Percentiles rank a stretch among this genome's conserved stretches.
Evolutionary conservation across 257 asterid genomes (phyloP).

Genomic region (Primulina huaijiensis): DNA sequence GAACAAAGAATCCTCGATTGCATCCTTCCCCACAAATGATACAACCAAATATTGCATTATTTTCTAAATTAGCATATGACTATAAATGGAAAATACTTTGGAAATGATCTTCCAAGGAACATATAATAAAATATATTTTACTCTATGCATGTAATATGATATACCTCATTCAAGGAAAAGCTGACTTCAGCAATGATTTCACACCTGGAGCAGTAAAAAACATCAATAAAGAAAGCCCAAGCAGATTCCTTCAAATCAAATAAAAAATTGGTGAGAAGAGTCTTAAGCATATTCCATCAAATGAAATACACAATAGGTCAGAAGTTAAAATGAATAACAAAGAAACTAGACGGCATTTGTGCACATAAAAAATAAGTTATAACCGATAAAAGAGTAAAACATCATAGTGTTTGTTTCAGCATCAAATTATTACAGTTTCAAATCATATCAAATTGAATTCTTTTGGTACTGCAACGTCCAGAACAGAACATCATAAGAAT

Average conservation of each 20-base stretch:
- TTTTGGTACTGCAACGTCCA: slow-evolving; percentile 82
- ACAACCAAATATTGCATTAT: neutral
- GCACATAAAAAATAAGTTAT: too few relatives aligned
- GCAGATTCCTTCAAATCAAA: too few relatives aligned
- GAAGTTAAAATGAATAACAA: too few relatives aligned
- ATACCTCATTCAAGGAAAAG: slow-evolving; percentile 59
- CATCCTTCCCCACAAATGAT: neutral
- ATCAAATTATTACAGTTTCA: too few relatives aligned
- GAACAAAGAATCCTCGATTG: neutral
- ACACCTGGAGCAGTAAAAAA: slow-evolving; percentile 39
- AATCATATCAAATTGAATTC: too few relatives aligned
- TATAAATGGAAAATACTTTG: neutral
- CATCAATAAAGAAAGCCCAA: slow-evolving; percentile 47
- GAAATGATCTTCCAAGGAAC: slow-evolving; percentile 1
- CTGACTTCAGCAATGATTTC: slow-evolving; percentile 37
- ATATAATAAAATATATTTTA: neutral
- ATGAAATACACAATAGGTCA: too few relatives aligned
- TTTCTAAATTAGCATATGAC: too few relatives aligned
- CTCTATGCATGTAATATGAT: neutral
- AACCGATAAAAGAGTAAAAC: too few relatives aligned
- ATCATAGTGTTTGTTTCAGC: too few relatives aligned
- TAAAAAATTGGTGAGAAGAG: too few relatives aligned
- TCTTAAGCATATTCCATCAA: too few relatives aligned
- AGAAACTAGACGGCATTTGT: too few relatives aligned
- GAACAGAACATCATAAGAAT: slow-evolving; percentile 74